Evolutionary conservation across 202 grass and related monocot species (phyloP).

Genomic region (Hordeum pubiflorum): DNA sequence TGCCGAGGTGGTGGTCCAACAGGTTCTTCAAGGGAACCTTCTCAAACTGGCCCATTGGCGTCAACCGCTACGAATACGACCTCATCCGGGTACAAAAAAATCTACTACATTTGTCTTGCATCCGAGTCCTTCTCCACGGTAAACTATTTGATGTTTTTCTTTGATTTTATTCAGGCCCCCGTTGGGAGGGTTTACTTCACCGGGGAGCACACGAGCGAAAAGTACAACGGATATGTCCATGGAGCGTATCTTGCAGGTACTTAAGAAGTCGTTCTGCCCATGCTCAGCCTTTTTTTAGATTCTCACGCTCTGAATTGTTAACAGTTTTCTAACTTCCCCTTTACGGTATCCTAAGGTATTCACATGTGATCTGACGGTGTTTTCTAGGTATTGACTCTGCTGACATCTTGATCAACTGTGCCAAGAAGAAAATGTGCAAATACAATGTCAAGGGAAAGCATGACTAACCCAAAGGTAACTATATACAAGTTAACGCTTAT

Average conservation of each 20-base stretch:
- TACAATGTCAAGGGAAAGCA: conserved; percentile 17
- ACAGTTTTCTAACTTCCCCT: not conserved
- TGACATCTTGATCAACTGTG: conserved; percentile 10
- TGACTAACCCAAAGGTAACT: not conserved
- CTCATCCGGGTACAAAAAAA: conserved; percentile 32
- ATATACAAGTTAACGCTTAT: not conserved
- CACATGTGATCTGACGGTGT: not conserved
- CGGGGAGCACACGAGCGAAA: conserved; percentile 49
- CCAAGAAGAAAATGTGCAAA: conserved; percentile 10
- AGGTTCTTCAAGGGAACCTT: conserved; percentile 58
- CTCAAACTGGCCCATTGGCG: conserved; percentile 77
- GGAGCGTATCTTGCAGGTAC: conserved; percentile 37
- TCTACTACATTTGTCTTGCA: not conserved
- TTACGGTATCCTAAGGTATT: not conserved
- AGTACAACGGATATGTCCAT: conserved; percentile 64
- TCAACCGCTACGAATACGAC: conserved; percentile 54
- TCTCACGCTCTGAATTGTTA: no score
- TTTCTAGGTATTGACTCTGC: conserved; percentile 21
- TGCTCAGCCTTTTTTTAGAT: not conserved
- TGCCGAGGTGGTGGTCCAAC: conserved; percentile 62
- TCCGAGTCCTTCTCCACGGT: not conserved
- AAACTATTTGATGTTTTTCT: not conserved
- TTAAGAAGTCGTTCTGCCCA: not conserved
- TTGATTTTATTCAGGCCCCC: conserved; percentile 26
- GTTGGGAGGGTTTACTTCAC: conserved; percentile 72